Percentiles rank a stretch among this genome's conserved stretches.
Evolutionary conservation across 2,329 filamentous ascomycete genomes (phyloP).

Genomic region (Calcarisporium arbuscula): DNA sequence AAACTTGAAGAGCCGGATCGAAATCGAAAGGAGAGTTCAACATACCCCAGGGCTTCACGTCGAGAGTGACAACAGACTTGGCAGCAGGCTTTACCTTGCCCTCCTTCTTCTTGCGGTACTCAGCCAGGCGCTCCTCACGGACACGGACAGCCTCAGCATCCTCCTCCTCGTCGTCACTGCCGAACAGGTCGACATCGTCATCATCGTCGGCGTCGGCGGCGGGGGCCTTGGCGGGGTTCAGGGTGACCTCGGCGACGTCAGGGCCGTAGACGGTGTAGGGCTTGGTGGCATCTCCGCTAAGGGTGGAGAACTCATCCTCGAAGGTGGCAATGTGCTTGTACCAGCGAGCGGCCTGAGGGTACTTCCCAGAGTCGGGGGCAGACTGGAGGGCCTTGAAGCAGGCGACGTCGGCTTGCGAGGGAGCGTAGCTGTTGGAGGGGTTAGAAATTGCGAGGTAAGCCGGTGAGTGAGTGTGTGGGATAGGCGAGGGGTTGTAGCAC

Average conservation of each 20-base stretch:
- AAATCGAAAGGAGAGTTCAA: too few species aligned
- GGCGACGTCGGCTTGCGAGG: slow-evolving; percentile 93
- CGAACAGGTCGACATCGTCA: slow-evolving; percentile 89
- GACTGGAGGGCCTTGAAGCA: slow-evolving; percentile 83
- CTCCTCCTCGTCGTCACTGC: slow-evolving; percentile 88
- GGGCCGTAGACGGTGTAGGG: slow-evolving; percentile 87
- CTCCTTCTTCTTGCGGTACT: slow-evolving; percentile 97
- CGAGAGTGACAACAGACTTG: slow-evolving; percentile 93
- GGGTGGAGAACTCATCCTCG: slow-evolving; percentile 84
- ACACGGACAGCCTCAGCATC: slow-evolving; percentile 78
- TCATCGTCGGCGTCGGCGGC: slow-evolving; percentile 63
- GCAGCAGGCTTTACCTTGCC: slow-evolving; percentile 84
- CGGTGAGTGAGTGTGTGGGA: background rate
- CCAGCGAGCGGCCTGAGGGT: slow-evolving; percentile 92
- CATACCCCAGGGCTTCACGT: slow-evolving; percentile 99
- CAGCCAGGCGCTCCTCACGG: slow-evolving; percentile 83
- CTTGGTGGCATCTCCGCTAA: slow-evolving; percentile 87
- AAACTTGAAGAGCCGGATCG: too few species aligned
- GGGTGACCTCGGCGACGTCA: slow-evolving; percentile 66
- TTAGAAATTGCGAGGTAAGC: background rate
- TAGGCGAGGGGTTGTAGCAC: slow-evolving; percentile 8
- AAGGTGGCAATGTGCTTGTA: slow-evolving; percentile 97
- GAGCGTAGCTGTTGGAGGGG: slow-evolving; percentile 39
- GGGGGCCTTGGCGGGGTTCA: slow-evolving; percentile 82
- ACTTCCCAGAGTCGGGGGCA: slow-evolving; percentile 75